Evolutionary conservation across 2,329 filamentous ascomycete species (phyloP).

Genomic region (Trichoderma simmonsii): DNA sequence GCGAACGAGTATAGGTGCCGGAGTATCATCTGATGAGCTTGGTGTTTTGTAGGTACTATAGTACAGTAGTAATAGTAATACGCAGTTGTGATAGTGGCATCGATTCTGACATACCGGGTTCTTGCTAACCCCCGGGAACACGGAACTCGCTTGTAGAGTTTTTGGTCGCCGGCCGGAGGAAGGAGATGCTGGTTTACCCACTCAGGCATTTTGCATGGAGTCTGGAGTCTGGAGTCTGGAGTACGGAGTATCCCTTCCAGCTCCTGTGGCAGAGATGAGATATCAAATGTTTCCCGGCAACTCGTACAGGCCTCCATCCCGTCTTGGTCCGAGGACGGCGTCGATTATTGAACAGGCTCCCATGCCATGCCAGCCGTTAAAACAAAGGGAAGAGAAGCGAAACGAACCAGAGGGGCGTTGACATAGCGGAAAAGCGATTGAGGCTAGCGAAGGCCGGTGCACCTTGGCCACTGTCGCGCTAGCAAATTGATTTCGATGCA

Average conservation of each 20-base stretch:
- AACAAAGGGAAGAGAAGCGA: not conserved
- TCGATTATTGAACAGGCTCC: not conserved
- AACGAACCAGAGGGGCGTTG: conserved; percentile 18
- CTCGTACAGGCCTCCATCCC: not conserved
- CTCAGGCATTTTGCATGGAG: not conserved
- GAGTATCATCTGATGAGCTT: not conserved
- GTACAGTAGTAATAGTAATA: not conserved
- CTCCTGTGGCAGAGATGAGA: not conserved
- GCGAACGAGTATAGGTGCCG: not conserved
- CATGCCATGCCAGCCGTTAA: not conserved
- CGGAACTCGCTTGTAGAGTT: conserved; percentile 6
- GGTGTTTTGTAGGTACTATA: not conserved
- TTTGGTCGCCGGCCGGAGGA: not conserved
- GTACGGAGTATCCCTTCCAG: not conserved
- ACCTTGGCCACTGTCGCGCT: conserved; percentile 12
- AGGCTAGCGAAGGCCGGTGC: not conserved
- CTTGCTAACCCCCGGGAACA: not conserved
- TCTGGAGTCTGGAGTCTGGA: not conserved
- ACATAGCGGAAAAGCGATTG: not conserved
- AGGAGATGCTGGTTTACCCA: not conserved
- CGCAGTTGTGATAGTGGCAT: not conserved
- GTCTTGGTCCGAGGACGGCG: not conserved
- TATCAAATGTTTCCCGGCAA: not conserved
- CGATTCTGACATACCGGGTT: not conserved
- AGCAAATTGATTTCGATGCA: conserved; percentile 21